These are phyloP conservation scores for Madurella mycetomatis DNA, from an alignment of 2,329 filamentous ascomycete genomes.

Conservation along the genomic window DNA sequence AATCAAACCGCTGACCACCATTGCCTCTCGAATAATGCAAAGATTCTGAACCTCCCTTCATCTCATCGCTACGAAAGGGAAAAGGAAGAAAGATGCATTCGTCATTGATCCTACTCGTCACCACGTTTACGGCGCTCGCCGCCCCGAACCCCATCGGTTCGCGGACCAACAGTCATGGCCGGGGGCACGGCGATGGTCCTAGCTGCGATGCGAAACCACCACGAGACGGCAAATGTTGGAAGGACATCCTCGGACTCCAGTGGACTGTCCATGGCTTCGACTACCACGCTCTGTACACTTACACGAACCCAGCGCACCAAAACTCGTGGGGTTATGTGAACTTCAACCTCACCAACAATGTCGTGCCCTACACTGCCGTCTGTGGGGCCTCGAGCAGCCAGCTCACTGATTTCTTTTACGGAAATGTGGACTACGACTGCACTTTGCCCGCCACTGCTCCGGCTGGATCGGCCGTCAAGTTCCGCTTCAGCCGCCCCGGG, in stretches of 20 bases:
- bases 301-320: slow-evolving; percentile 48
- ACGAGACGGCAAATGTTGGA: slow-evolving; percentile 19
- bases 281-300: slow-evolving; percentile 44
- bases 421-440: slow-evolving; percentile 43
- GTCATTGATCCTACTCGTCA: not conserved
- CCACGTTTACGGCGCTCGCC: not conserved
- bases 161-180: not conserved
- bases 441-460: slow-evolving; percentile 26
- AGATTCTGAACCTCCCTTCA: too few relatives aligned
- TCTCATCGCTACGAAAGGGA: not conserved
- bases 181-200: not conserved
- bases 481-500: slow-evolving; percentile 38
- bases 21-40: too few relatives aligned
- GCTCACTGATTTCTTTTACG: slow-evolving; percentile 47
- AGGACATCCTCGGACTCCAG: slow-evolving; percentile 23
- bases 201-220: not conserved
- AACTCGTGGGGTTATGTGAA: slow-evolving; percentile 43
- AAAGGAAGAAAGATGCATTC: not conserved
- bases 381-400: slow-evolving; percentile 41
- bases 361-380: slow-evolving; percentile 31
- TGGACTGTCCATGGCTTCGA: slow-evolving; percentile 44
- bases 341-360: slow-evolving; percentile 48
- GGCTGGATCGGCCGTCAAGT: slow-evolving; percentile 30
- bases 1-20: too few relatives aligned
- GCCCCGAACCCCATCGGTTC: not conserved